These are phyloP conservation scores for Xylariaceae sp. DNA, from an alignment of 2,329 filamentous ascomycete species.

Conservation along the genomic window DNA sequence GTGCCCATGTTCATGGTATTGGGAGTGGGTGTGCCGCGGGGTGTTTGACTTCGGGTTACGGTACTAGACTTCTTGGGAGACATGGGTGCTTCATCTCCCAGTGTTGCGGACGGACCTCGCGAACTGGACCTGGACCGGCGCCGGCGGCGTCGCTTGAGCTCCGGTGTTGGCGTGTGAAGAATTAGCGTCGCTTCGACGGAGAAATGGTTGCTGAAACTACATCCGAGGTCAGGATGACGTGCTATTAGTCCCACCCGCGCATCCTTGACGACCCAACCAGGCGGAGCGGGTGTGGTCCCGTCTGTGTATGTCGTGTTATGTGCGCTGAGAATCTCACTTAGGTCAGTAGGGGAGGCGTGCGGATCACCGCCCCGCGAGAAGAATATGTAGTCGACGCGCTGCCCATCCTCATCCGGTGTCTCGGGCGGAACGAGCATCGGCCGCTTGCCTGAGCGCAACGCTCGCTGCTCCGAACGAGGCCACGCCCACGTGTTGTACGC, in stretches of 20 bases:
- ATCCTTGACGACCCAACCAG: slow-evolving; percentile 72
- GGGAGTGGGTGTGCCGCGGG: slow-evolving; percentile 5
- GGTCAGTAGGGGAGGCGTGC: slow-evolving; percentile 23
- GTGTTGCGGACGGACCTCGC: slow-evolving; percentile 1
- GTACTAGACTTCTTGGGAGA: slow-evolving; percentile 12
- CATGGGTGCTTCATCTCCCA: background rate
- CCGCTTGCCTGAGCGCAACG: slow-evolving; percentile 69
- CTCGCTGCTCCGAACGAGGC: slow-evolving; percentile 73
- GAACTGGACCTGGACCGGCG: slow-evolving; percentile 11
- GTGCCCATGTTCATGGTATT: background rate
- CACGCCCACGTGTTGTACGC: slow-evolving; percentile 94
- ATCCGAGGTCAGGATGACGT: slow-evolving; percentile 79
- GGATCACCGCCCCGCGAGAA: slow-evolving; percentile 60
- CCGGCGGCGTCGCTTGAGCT: slow-evolving; percentile 7
- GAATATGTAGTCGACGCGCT: slow-evolving; percentile 95
- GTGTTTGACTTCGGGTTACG: slow-evolving; percentile 9
- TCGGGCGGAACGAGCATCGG: slow-evolving; percentile 66
- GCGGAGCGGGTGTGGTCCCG: slow-evolving; percentile 37
- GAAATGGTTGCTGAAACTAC: slow-evolving; percentile 94
- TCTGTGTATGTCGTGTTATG: slow-evolving; percentile 29
- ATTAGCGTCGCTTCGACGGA: slow-evolving; percentile 82
- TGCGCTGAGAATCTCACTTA: slow-evolving; percentile 27
- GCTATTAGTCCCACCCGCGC: slow-evolving; percentile 80
- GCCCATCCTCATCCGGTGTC: slow-evolving; percentile 74
- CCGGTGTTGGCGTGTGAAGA: slow-evolving; percentile 48